Conservation (phyloP, 2,329 filamentous ascomycete species). For the Karstenula rhodostoma region DNA sequence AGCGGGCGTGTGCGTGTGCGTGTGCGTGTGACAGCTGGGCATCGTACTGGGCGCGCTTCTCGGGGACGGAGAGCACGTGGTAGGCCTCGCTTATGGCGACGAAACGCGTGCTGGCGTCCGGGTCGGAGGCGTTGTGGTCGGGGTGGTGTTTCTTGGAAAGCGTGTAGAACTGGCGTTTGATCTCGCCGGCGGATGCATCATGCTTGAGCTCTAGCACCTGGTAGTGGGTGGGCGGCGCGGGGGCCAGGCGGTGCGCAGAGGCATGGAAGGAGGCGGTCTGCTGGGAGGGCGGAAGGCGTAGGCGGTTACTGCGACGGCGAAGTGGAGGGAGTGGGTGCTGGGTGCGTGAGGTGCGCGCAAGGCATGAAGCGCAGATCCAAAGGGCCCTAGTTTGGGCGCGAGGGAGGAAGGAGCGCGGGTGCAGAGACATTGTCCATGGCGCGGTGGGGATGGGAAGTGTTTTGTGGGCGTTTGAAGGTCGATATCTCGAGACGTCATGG, state of each 20-base stretch:
- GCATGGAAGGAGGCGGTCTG: slow-evolving; percentile 54
- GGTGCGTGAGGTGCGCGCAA: slow-evolving; percentile 13
- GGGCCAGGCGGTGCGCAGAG: slow-evolving; percentile 48
- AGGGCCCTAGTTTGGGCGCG: slow-evolving; percentile 21
- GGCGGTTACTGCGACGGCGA: slow-evolving; percentile 18
- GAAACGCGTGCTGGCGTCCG: slow-evolving; percentile 76
- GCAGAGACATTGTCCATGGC: slow-evolving; percentile 40
- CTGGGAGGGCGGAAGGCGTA: slow-evolving; percentile 8
- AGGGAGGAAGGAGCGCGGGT: slow-evolving; percentile 26
- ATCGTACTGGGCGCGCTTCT: slow-evolving; percentile 84
- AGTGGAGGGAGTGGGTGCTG: slow-evolving; percentile 2
- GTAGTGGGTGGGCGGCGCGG: slow-evolving; percentile 72
- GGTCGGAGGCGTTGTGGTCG: slow-evolving; percentile 83
- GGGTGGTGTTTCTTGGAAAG: slow-evolving; percentile 94
- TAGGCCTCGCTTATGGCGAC: slow-evolving; percentile 87
- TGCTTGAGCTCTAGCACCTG: slow-evolving; percentile 77
- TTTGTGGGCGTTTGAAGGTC: slow-evolving; percentile 20
- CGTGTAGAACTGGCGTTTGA: slow-evolving; percentile 92
- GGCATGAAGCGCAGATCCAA: slow-evolving; percentile 32
- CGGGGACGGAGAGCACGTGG: slow-evolving; percentile 73
- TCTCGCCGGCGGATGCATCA: slow-evolving; percentile 75
- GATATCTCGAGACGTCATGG: slow-evolving; percentile 39
- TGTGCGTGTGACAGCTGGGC: slow-evolving; percentile 63
- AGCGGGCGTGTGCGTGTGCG: slow-evolving; percentile 31
- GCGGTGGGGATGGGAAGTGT: slow-evolving; percentile 1